Base-by-base conservation (phyloP, 345 rosid species). In the Pseudoturritis turrita region DNA sequence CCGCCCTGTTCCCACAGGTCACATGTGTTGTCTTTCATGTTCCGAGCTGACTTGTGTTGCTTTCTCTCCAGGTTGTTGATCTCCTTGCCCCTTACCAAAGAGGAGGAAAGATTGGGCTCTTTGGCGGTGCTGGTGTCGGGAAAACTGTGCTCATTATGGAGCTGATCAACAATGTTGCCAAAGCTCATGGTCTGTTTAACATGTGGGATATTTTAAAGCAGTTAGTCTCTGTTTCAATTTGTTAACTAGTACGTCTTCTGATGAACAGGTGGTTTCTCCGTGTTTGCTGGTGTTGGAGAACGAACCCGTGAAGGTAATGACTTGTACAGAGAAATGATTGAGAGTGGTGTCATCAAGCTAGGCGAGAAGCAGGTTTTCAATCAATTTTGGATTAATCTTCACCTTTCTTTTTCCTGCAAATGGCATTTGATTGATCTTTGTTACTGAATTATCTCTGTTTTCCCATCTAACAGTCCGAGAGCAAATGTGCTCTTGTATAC, bases 41-140 rank as follows among this genome's bases (percentile, higher is more conserved):
- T 39, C 4, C 7, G 1, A 50, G 21, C n/a, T 58, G 14, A 56
- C 5, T 0, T n/a, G 5, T 51, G 12, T 43, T 78, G 47, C 11
- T 26, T 44, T 5, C 1, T 29, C 18, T 25, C 1, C 60, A 91
- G 98, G 98, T 95, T 76, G 99, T 95, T 18, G 98, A 91, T 78
- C 89, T 95, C 33, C 99, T 91, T 78, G 98, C 99, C 31, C 99
- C 98, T 28, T 95, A 95, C 85, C 98, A 91, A 83, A 87, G 92
- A 73, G 99, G 99, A 73, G 99, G 99, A 68, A 95, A 95, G 87
- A 95, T 95, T 78, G 99, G 99, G 36, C 92, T 95, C 22, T 95
- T 91, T 63, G 99, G 99, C 23, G 98, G 99, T 78, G 99, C 99
- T 64, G 99, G 99, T 81, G 99, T 95, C 0, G 98, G 99, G 1